Base-by-base conservation (phyloP, 1,284 basidiomycete species). In the Melampsora abietis-canadensis region DNA sequence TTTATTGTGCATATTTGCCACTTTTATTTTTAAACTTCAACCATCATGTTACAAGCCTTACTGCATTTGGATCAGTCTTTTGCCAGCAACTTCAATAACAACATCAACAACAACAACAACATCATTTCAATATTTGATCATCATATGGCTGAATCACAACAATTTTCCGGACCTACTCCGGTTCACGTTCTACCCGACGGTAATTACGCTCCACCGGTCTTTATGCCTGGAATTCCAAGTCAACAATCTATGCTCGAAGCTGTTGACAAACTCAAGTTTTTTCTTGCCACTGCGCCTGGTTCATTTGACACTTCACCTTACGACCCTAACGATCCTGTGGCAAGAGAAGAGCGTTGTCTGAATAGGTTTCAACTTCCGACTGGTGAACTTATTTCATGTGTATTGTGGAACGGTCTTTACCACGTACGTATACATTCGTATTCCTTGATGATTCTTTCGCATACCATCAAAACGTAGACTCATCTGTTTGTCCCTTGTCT, bases 341-440 rank as follows among this genome's bases (percentile, higher is more conserved):
- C 72, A 77, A 68, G 79, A 79, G 44, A 81, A 79, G n/a, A 77
- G 79, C 27, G 78, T 78, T 31, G 73, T 51, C 86, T 94, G 78
- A 90, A 91, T 79, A 86, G 90, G 44, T 94, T 94, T 81, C 85
- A 88, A 44, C 86, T 94, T 12, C 92, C 92, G 0, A 88, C 90
- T 76, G 88, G 90, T 68, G 92, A 95, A 82, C 89, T 89, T 79
- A 91, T 95, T 61, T 88, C 90, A 5, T 95, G 92, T 81, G 90
- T 94, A 12, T 86, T 92, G 34, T 95, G 92, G 92, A 88, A 89
- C 74, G 89, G 91, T 2, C 84, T 91, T 40, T 94, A 92, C 80
- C 91, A 94, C 80, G 83, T 84, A 67, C 75, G 83, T 73, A 2
- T 19, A 30, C 27, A 40, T 48, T 64, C 2, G 15, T 59, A 27